Percentiles rank a stretch among this genome's conserved stretches.
Evolutionary conservation across 116 monocot genomes (phyloP).

Genomic region (Posidonia oceanica): DNA sequence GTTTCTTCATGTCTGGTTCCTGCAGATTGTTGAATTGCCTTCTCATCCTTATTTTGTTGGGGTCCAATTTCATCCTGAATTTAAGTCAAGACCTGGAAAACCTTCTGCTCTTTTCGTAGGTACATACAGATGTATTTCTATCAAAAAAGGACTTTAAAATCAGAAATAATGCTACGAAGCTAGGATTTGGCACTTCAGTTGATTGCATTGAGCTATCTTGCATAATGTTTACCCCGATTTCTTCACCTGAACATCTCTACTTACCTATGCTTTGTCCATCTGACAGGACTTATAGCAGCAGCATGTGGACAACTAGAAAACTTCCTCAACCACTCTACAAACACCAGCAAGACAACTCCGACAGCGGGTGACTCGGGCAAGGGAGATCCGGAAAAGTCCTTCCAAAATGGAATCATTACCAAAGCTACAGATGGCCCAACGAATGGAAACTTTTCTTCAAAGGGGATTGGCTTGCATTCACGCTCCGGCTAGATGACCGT

Average conservation of each 20-base stretch:
- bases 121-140: slow-evolving; percentile 21
- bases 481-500: neutral
- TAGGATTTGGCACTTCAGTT: too few species aligned
- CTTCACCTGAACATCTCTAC: neutral
- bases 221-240: too few species aligned
- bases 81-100: slow-evolving; percentile 90
- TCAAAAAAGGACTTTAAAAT: neutral
- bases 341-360: neutral
- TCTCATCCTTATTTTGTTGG: slow-evolving; percentile 82
- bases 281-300: slow-evolving; percentile 62
- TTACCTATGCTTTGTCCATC: neutral
- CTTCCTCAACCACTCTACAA: slow-evolving; percentile 9
- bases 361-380: neutral
- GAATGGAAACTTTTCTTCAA: slow-evolving; percentile 19
- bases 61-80: slow-evolving; percentile 97
- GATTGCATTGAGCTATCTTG: too few species aligned
- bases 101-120: slow-evolving; percentile 82
- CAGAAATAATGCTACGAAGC: neutral
- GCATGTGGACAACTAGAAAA: slow-evolving; percentile 43
- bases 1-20: slow-evolving; percentile 7
- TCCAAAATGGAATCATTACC: slow-evolving; percentile 18
- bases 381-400: slow-evolving; percentile 7
- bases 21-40: slow-evolving; percentile 86
- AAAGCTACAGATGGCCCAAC: slow-evolving; percentile 7
- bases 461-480: slow-evolving; percentile 29